A percentile compares a stretch with the other conserved stretches of the same genome.
Evolutionary conservation across 2,329 filamentous ascomycete genomes (phyloP).

Genomic region (Pseudogymnoascus sp.): DNA sequence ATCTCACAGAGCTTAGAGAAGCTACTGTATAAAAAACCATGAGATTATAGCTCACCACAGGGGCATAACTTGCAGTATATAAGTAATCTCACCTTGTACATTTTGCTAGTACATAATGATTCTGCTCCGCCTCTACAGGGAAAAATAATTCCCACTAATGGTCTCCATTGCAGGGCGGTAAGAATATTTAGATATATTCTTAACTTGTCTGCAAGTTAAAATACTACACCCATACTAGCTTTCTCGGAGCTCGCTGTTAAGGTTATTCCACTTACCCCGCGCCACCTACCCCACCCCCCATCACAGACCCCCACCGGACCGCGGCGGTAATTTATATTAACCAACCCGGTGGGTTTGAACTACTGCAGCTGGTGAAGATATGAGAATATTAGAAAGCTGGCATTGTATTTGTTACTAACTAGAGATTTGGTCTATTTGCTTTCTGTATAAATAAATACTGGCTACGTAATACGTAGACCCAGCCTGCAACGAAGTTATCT

Average conservation of each 20-base stretch:
- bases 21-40: background rate
- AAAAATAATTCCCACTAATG: background rate
- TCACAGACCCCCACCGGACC: background rate
- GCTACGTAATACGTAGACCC: background rate
- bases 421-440: background rate
- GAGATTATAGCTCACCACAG: background rate
- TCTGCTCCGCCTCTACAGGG: background rate
- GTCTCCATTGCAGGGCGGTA: background rate
- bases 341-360: background rate
- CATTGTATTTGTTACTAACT: background rate
- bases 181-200: background rate
- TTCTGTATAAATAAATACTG: background rate
- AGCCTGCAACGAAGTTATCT: background rate
- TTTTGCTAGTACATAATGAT: background rate
- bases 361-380: too few species aligned
- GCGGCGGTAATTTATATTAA: background rate
- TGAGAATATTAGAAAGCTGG: background rate
- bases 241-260: background rate
- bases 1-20: background rate
- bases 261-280: conserved; percentile 2
- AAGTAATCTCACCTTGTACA: background rate
- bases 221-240: background rate
- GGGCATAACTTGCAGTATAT: background rate
- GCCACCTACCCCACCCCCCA: background rate
- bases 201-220: background rate